phyloP scores from a whole-genome alignment of 495 filamentous ascomycete species.

The Mycothermus thermophilus region DNA sequence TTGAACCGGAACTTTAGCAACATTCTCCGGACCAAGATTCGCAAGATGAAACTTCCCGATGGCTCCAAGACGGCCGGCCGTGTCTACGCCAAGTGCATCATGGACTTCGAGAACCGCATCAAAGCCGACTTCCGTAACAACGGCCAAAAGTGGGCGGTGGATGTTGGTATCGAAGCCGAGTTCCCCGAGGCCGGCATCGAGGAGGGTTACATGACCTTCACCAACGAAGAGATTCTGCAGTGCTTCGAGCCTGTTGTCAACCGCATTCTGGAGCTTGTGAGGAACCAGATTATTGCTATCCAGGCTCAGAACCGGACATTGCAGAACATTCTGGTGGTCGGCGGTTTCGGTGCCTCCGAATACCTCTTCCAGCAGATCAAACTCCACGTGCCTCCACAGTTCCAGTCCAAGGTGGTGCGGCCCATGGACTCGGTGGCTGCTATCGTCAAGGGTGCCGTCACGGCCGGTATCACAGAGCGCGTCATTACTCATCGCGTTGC shows the following conservation, averaged over 20 bases:
- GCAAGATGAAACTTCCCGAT: slow-evolving; percentile 66
- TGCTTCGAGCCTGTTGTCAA: slow-evolving; percentile 68
- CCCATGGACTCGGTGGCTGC: slow-evolving; percentile 68
- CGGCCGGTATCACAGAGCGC: slow-evolving; percentile 88
- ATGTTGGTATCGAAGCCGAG: slow-evolving; percentile 64
- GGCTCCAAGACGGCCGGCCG: slow-evolving; percentile 60
- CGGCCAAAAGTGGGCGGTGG: slow-evolving; percentile 64
- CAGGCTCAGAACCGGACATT: slow-evolving; percentile 58
- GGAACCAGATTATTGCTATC: slow-evolving; percentile 68
- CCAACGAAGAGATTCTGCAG: slow-evolving; percentile 64
- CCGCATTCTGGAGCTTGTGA: slow-evolving; percentile 56
- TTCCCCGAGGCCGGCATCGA: slow-evolving; percentile 65
- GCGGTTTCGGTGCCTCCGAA: slow-evolving; percentile 62
- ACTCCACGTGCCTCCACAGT: slow-evolving; percentile 67
- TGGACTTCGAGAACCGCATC: slow-evolving; percentile 70
- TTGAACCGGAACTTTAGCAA: slow-evolving; percentile 66
- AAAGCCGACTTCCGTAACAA: slow-evolving; percentile 74
- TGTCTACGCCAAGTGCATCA: slow-evolving; percentile 68
- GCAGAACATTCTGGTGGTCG: slow-evolving; percentile 62
- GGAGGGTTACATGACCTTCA: slow-evolving; percentile 73
- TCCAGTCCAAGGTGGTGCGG: slow-evolving; percentile 62
- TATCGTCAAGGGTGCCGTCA: slow-evolving; percentile 65
- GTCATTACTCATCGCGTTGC: slow-evolving; percentile 94
- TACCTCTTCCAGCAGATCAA: slow-evolving; percentile 74
- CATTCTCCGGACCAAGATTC: slow-evolving; percentile 59